Percentiles rank a stretch among this genome's conserved stretches.
Evolutionary conservation across 805 yeast species (phyloP).

Genomic region (Candida pseudofarinosa): DNA sequence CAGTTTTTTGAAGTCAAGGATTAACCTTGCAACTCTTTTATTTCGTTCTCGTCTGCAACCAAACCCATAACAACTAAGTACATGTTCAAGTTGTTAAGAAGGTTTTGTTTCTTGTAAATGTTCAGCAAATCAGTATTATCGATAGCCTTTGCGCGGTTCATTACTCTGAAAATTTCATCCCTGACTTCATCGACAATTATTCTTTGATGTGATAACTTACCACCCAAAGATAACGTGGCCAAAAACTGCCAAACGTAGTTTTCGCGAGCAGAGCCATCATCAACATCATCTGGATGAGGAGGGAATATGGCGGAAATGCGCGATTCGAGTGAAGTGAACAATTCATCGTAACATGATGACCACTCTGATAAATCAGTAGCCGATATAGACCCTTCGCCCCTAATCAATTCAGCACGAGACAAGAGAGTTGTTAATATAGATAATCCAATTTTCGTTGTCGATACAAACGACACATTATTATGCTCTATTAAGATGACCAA

Average conservation of each 20-base stretch:
- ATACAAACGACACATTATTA: conserved; percentile 66
- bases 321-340: conserved; percentile 76
- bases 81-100: conserved; percentile 78
- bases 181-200: conserved; percentile 91
- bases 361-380: conserved; percentile 63
- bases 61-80: conserved; percentile 95
- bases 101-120: conserved; percentile 48
- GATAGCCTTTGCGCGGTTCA: conserved; percentile 68
- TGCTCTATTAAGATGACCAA: conserved; percentile 66
- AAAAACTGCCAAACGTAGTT: conserved; percentile 92
- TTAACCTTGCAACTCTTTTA: conserved; percentile 55
- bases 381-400: conserved; percentile 66
- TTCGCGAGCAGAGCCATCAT: conserved; percentile 55
- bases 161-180: conserved; percentile 86
- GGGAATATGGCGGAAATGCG: conserved; percentile 80
- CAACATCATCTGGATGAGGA: conserved; percentile 47
- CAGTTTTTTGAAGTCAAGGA: background rate
- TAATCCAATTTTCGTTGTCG: conserved; percentile 74
- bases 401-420: conserved; percentile 86
- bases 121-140: conserved; percentile 45
- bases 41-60: conserved; percentile 85
- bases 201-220: conserved; percentile 86
- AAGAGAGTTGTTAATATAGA: conserved; percentile 85
- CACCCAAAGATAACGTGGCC: conserved; percentile 90
- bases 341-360: conserved; percentile 75